Base-by-base conservation (phyloP, 768 basidiomycete genomes). In the Mycena sanguinolenta region DNA sequence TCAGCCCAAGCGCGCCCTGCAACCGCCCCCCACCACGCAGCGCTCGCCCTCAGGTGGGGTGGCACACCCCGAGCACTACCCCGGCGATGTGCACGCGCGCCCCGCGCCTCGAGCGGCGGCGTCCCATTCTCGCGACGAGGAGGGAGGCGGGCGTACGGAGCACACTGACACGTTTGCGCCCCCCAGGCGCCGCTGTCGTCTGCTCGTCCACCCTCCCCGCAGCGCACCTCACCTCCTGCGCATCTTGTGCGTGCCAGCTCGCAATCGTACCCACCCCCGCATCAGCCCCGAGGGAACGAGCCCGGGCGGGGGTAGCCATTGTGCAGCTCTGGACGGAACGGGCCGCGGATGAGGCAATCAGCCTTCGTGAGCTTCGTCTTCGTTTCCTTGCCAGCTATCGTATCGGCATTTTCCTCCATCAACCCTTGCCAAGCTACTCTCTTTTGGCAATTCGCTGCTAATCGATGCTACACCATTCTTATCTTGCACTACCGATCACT, bases 1-100 rank as follows among this genome's bases (percentile, higher is more conserved):
- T 73, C 84, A 81, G 77, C 28, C 38, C 4, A 39, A 39, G 16
- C 49, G 65, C 58, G 65, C 65, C 65, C 58, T 67, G 62, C 49
- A 23, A 36, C 32, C 52, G 32, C 17, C 50, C 8, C 25, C 52
- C 19, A 16, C 62, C 1, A 12, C 60, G 19, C 25, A 50, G 16
- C 12, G 19, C 23, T n/a, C 30, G 21, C 59, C 42, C 44, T 49
- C 59, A 21, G 12, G 21, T 46, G 10, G 4, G 10, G 44, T 21
- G 13, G 19, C 44, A 46, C 3, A 46, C 17, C 44, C 23, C 49
- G 23, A 23, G 17, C 3, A 10, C 49, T 6, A 50, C n/a, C n/a
- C 8, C 23, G 1, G 8, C 21, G 3, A 46, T 46, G 4, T 10
- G 32, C 50, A 9, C 50, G 10, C 25, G 4, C 50, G 25, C 13